Evolutionary conservation across 176 grass and related monocot genomes (phyloP).

Genomic region (Pontederia paniculata): DNA sequence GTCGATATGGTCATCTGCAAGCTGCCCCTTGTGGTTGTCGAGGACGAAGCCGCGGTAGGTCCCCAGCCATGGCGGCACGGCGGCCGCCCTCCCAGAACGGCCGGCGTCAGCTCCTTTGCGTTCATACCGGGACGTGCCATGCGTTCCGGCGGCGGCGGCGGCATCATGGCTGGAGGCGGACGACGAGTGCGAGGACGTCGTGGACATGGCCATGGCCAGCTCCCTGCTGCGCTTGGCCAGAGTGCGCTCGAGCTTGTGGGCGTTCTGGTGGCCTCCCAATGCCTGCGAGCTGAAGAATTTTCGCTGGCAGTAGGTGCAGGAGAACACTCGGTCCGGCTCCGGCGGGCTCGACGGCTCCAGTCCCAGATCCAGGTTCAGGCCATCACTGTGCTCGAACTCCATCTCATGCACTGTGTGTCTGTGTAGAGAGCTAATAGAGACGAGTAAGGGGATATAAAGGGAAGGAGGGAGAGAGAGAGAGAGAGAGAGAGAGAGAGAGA

Average conservation of each 20-base stretch:
- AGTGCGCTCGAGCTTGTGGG: conserved; percentile 78
- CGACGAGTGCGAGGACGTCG: too few species aligned
- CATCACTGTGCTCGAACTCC: not conserved
- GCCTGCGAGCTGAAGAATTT: conserved; percentile 81
- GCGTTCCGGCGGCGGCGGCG: not conserved
- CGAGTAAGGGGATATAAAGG: too few species aligned
- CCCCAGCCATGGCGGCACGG: not conserved
- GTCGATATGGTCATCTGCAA: conserved; percentile 8
- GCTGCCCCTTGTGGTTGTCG: not conserved
- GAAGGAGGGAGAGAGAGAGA: too few species aligned
- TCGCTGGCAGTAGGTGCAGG: conserved; percentile 71
- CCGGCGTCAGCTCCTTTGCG: too few species aligned
- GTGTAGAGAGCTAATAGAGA: too few species aligned
- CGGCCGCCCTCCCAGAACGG: not conserved
- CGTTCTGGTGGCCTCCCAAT: conserved; percentile 86
- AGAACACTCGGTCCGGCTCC: conserved; percentile 47
- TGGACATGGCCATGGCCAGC: not conserved
- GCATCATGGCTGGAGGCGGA: not conserved
- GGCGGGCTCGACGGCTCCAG: conserved; percentile 2
- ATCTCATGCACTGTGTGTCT: not conserved
- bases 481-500: too few species aligned
- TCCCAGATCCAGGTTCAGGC: not conserved
- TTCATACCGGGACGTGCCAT: not conserved
- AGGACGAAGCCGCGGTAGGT: not conserved
- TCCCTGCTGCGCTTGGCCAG: conserved; percentile 1